Base-by-base conservation (phyloP, 75 land plant genomes). In the Pinus tabuliformis region DNA sequence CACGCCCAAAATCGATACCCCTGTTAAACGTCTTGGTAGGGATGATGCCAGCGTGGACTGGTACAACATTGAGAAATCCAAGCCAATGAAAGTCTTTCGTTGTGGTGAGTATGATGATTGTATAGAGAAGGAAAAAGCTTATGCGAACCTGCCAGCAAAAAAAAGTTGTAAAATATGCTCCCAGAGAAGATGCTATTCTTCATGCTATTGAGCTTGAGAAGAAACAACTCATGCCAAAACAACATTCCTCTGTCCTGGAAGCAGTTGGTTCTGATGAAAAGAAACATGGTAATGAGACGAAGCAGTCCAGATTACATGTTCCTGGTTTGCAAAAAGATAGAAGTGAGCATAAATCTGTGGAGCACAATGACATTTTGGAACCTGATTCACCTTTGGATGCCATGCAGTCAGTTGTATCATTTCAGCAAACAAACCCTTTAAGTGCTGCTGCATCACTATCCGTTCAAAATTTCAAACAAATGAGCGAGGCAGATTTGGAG, bases 131-230 rank as follows among this genome's bases (percentile, higher is more conserved):
- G 95, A 88, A 13, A 83, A 83, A 73, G 76, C 84, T 62, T 78
- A 76, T 72, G 84, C 84, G 11, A 75, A 79, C 18, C 77, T 57
- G 22, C 65, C 77, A 36, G 74, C 59, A 24, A 92, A 75, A 79
- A 42, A 93, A 85, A 56, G 64, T 76, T 5, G 93, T 83, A 61
- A 93, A 91, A 73, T 91, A 93, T 84, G 93, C 91, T 66, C 82
- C 89, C 15, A 83, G 93, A 80, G 93, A 87, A 75, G 93, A 91
- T 82, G 93, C 93, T 30, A 93, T 93, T 66, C 81, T 93, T 56
- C 91, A 89, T 85, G 95, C 91, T 56, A 81, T 93, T 33, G 88
- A 91, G 83, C 62, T 93, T 68, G 93, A 93, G 78, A 91, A 60
- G 58, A 56, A 71, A 36, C 81, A 82, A 20, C 74, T 59, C 8